phyloP scores from a whole-genome alignment of 805 yeast species.

The Cyberlindnera mrakii region DNA sequence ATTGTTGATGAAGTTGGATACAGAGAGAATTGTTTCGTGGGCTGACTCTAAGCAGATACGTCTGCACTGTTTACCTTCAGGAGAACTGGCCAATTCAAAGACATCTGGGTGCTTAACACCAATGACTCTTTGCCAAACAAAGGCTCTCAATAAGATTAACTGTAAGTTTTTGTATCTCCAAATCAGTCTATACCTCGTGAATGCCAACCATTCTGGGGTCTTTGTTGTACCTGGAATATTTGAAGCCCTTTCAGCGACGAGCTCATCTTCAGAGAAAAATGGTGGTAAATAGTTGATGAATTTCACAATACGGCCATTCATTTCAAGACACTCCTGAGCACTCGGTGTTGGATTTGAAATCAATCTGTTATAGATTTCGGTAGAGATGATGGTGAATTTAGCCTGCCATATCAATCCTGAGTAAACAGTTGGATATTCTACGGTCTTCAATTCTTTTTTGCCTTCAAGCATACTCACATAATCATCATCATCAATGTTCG shows the following conservation, averaged over 20 bases:
- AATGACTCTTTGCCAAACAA: conserved; percentile 47
- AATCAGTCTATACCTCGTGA: conserved; percentile 44
- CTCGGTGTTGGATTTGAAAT: conserved; percentile 43
- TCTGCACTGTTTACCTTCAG: conserved; percentile 44
- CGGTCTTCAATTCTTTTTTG: conserved; percentile 16
- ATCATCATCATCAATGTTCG: conserved; percentile 41
- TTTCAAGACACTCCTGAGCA: conserved; percentile 42
- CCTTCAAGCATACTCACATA: conserved; percentile 14
- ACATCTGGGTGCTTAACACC: conserved; percentile 30
- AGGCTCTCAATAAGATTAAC: conserved; percentile 48
- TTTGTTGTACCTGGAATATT: conserved; percentile 17
- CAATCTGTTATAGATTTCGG: conserved; percentile 41
- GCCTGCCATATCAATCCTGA: conserved; percentile 54
- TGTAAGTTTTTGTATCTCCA: conserved; percentile 59
- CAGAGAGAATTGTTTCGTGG: conserved; percentile 45
- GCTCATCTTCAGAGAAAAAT: conserved; percentile 39
- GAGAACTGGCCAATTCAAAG: conserved; percentile 28
- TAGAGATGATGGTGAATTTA: conserved; percentile 40
- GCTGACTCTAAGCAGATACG: conserved; percentile 46
- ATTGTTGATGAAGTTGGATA: conserved; percentile 32
- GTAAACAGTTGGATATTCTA: conserved; percentile 44
- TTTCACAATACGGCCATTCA: conserved; percentile 36
- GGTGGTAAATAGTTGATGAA: conserved; percentile 39
- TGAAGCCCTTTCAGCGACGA: conserved; percentile 22
- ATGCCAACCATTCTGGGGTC: conserved; percentile 46